Percentiles rank a stretch among this genome's conserved stretches.
Conservation (phyloP, 108 stramenopile species). For the Poteriospumella lacustris region DNA sequence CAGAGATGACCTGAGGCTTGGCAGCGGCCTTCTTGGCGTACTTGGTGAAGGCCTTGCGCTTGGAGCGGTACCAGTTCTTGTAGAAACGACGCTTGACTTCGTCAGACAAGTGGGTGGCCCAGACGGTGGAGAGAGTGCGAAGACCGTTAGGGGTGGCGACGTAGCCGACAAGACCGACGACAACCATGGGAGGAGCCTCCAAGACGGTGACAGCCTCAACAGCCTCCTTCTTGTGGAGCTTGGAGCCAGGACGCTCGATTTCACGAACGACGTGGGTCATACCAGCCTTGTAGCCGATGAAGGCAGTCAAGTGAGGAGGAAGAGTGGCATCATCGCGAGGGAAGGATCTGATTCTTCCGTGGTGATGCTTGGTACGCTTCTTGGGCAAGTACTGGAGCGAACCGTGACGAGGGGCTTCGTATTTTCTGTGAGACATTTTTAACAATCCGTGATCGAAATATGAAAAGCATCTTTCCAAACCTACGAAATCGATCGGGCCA, state of each 20-base stretch:
- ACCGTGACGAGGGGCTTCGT: conserved; percentile 91
- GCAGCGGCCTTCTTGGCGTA: conserved; percentile 89
- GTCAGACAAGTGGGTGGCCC: conserved; percentile 94
- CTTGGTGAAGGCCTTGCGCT: conserved; percentile 99
- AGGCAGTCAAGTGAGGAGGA: conserved; percentile 92
- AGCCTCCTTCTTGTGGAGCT: conserved; percentile 99
- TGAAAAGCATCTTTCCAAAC: neutral
- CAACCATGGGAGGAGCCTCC: conserved; percentile 98
- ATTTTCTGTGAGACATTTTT: conserved; percentile 94
- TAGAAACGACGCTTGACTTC: conserved; percentile 97
- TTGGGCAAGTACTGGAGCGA: conserved; percentile 95
- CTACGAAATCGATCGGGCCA: too few relatives aligned
- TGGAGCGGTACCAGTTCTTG: conserved; percentile 99
- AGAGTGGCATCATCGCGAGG: conserved; percentile 83
- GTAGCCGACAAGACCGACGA: conserved; percentile 98
- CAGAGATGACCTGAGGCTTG: conserved; percentile 77
- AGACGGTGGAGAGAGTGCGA: conserved; percentile 95
- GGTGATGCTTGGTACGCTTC: conserved; percentile 99
- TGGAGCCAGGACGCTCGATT: conserved; percentile 96
- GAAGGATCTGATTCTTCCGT: conserved; percentile 92
- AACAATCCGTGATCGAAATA: neutral
- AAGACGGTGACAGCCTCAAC: conserved; percentile 98
- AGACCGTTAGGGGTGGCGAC: conserved; percentile 96
- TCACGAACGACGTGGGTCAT: conserved; percentile 97
- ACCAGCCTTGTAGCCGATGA: conserved; percentile 99